Percentiles rank a stretch among this genome's conserved stretches.
phyloP scores from a whole-genome alignment of 2,329 filamentous ascomycete genomes.

The Exophiala calicioides region DNA sequence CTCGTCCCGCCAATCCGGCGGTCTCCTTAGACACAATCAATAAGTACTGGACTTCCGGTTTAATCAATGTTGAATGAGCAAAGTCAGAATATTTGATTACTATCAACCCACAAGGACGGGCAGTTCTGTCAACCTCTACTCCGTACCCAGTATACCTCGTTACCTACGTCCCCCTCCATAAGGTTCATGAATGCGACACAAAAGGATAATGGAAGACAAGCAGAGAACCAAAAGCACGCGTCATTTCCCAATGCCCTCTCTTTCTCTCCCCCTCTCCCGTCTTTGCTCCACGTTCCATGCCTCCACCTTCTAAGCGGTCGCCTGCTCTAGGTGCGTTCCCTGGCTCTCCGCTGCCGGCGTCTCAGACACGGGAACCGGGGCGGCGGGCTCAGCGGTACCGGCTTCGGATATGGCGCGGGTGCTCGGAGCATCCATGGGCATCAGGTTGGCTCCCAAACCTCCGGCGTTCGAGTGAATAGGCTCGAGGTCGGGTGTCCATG shows the following conservation, averaged over 20 bases:
- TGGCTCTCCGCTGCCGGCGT: conserved; percentile 21
- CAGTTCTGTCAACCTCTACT: too few species aligned
- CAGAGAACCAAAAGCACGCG: background rate
- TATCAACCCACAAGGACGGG: too few species aligned
- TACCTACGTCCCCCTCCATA: background rate
- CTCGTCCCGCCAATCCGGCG: too few species aligned
- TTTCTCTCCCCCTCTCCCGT: conserved; percentile 6
- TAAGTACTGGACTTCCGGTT: too few species aligned
- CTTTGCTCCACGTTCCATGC: conserved; percentile 17
- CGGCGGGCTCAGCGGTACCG: conserved; percentile 11
- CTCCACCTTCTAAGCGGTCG: conserved; percentile 29
- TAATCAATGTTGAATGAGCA: too few species aligned
- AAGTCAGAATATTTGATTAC: too few species aligned
- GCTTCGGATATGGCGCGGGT: conserved; percentile 23
- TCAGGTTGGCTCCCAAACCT: conserved; percentile 46
- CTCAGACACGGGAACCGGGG: conserved; percentile 5
- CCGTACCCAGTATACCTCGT: background rate
- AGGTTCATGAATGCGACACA: conserved; percentile 11
- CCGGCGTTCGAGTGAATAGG: conserved; percentile 55
- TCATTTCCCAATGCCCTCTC: conserved; percentile 10
- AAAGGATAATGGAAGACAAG: background rate
- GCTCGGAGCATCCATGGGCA: conserved; percentile 34
- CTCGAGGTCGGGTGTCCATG: conserved; percentile 65
- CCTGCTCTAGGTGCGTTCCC: conserved; percentile 28
- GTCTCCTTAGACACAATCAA: too few species aligned